phyloP scores from a whole-genome alignment of 1,284 basidiomycete species.

The Ceratobasidium sp. region DNA sequence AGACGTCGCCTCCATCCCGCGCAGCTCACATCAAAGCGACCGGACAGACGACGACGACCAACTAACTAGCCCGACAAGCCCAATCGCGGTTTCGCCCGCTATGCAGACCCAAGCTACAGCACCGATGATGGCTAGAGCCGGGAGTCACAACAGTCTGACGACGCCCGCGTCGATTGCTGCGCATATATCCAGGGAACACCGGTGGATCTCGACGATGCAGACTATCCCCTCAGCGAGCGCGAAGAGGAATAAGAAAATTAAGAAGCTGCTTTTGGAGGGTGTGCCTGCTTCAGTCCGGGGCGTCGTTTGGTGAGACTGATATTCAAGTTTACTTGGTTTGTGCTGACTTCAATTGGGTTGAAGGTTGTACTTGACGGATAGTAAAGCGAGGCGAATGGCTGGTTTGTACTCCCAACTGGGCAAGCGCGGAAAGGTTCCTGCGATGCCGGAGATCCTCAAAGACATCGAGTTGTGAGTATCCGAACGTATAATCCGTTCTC shows the following conservation, averaged over 20 bases:
- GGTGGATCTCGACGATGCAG: conserved; percentile 77
- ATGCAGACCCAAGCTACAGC: conserved; percentile 31
- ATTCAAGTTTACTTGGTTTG: neutral
- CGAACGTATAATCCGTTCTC: neutral
- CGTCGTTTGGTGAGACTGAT: conserved; percentile 69
- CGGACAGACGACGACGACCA: conserved; percentile 5
- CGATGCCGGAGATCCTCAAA: conserved; percentile 66
- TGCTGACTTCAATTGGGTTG: neutral
- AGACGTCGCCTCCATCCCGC: conserved; percentile 55
- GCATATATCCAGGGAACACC: conserved; percentile 76
- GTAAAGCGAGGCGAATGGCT: conserved; percentile 71
- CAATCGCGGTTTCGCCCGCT: conserved; percentile 18
- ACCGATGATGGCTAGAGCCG: neutral
- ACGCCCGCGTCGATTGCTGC: conserved; percentile 63
- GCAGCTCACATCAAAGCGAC: conserved; percentile 34
- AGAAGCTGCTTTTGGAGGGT: conserved; percentile 80
- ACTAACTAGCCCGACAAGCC: conserved; percentile 14
- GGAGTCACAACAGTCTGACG: conserved; percentile 34
- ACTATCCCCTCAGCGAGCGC: conserved; percentile 71
- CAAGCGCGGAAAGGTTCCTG: conserved; percentile 65
- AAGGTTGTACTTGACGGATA: conserved; percentile 74
- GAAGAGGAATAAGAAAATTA: conserved; percentile 84
- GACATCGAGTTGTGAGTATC: conserved; percentile 63
- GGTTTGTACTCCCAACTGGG: conserved; percentile 76
- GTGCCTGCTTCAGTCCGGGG: conserved; percentile 88